Conservation (phyloP, 1,284 basidiomycete species). For the Tilletia indica region DNA sequence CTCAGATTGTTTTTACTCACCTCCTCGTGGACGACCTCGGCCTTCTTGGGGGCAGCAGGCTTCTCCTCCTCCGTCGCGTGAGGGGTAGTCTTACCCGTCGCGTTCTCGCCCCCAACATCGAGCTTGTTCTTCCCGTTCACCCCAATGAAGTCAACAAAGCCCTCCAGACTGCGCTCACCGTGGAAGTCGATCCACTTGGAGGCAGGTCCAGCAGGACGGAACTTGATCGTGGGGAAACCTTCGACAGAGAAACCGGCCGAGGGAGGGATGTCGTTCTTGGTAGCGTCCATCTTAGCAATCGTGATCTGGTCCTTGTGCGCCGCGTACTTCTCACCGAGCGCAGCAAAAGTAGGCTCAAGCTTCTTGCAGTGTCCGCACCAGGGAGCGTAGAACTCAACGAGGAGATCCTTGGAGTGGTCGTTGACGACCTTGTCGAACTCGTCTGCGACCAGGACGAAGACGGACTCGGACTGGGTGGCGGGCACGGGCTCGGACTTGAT, state of each 20-base stretch:
- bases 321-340: slow-evolving; percentile 77
- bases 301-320: slow-evolving; percentile 74
- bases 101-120: neutral
- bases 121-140: slow-evolving; percentile 53
- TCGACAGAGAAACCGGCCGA: slow-evolving; percentile 71
- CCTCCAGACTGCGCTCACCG: slow-evolving; percentile 53
- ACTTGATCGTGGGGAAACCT: slow-evolving; percentile 95
- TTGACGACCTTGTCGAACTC: slow-evolving; percentile 79
- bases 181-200: slow-evolving; percentile 72
- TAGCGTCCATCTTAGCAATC: slow-evolving; percentile 88
- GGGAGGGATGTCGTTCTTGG: slow-evolving; percentile 91
- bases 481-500: slow-evolving; percentile 91
- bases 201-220: slow-evolving; percentile 82
- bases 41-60: neutral
- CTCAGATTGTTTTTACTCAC: neutral
- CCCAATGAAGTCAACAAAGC: slow-evolving; percentile 51
- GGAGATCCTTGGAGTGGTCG: slow-evolving; percentile 86
- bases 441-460: slow-evolving; percentile 81
- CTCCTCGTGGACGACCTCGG: slow-evolving; percentile 23
- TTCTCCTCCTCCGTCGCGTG: slow-evolving; percentile 15
- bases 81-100: neutral
- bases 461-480: slow-evolving; percentile 75
- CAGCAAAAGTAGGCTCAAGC: slow-evolving; percentile 90
- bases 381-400: slow-evolving; percentile 89
- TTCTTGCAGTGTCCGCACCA: slow-evolving; percentile 87